Evolutionary conservation across 108 stramenopile species (phyloP).

Genomic region (Poteriospumella lacustris): DNA sequence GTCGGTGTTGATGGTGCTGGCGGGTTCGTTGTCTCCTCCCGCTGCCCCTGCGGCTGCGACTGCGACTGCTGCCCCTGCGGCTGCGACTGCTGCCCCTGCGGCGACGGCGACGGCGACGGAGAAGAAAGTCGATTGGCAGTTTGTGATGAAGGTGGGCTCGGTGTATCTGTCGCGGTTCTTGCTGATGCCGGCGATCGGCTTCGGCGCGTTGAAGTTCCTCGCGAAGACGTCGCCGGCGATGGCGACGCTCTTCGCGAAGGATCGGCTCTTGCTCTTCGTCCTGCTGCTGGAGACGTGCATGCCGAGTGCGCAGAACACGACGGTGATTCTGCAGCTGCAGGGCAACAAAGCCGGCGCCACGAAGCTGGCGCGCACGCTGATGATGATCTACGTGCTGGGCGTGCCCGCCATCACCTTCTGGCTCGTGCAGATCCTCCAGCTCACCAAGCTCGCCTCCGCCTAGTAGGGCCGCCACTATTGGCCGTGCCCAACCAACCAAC

Average conservation of each 20-base stretch:
- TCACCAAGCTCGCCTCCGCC: neutral
- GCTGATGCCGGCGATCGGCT: slow-evolving; percentile 37
- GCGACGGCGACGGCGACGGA: neutral
- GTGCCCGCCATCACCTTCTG: slow-evolving; percentile 8
- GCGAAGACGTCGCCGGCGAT: neutral
- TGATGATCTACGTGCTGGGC: slow-evolving; percentile 8
- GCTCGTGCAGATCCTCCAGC: neutral
- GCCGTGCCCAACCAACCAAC: too few species aligned
- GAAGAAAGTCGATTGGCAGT: too few species aligned
- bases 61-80: neutral
- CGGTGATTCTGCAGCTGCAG: slow-evolving; percentile 40
- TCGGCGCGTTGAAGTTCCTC: neutral
- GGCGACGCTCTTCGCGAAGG: slow-evolving; percentile 28
- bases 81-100: neutral
- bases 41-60: neutral
- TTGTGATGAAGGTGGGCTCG: slow-evolving; percentile 7
- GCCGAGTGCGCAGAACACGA: slow-evolving; percentile 48
- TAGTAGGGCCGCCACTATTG: too few species aligned
- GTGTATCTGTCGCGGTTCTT: slow-evolving; percentile 42
- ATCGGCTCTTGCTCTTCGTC: slow-evolving; percentile 41
- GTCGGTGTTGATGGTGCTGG: slow-evolving; percentile 41
- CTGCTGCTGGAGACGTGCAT: slow-evolving; percentile 47
- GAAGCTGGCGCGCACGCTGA: neutral
- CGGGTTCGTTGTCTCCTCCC: slow-evolving; percentile 33
- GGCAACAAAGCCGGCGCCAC: neutral